Evolutionary conservation across 2,329 filamentous ascomycete genomes (phyloP).

Genomic region (Botrytis aclada): DNA sequence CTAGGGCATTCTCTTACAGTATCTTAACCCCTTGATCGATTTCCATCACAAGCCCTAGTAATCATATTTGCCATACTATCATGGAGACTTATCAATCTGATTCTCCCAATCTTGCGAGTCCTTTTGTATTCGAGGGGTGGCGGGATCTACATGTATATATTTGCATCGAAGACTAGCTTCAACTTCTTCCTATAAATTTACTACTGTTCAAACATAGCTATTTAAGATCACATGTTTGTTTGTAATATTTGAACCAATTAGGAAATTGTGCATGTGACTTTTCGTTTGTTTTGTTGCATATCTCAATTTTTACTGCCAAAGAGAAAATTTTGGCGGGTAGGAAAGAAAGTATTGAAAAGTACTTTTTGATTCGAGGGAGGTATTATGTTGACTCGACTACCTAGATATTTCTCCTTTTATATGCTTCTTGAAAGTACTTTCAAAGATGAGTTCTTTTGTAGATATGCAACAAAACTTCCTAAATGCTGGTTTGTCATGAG

Average conservation of each 20-base stretch:
- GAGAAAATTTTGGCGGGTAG: not conserved
- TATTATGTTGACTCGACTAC: not conserved
- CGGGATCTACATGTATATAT: not conserved
- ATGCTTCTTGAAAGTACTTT: too few relatives aligned
- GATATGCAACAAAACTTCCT: not conserved
- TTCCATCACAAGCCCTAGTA: too few relatives aligned
- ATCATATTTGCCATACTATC: not conserved
- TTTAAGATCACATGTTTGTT: not conserved
- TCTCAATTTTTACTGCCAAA: not conserved
- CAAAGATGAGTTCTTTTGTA: not conserved
- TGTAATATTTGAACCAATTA: not conserved
- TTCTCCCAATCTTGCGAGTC: too few relatives aligned
- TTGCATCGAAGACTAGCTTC: not conserved
- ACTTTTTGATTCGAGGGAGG: not conserved
- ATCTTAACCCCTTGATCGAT: not conserved
- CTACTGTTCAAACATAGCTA: too few relatives aligned
- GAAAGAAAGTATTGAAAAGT: not conserved
- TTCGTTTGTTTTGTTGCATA: not conserved
- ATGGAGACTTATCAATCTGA: fast-evolving
- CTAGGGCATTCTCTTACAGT: not conserved
- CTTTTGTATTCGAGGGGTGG: too few relatives aligned
- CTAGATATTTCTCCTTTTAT: too few relatives aligned
- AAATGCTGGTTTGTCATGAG: too few relatives aligned
- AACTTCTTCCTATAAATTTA: not conserved
- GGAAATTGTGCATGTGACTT: not conserved